Evolutionary conservation across 441 rosid genomes (phyloP).

Genomic region (Eruca vesicaria): DNA sequence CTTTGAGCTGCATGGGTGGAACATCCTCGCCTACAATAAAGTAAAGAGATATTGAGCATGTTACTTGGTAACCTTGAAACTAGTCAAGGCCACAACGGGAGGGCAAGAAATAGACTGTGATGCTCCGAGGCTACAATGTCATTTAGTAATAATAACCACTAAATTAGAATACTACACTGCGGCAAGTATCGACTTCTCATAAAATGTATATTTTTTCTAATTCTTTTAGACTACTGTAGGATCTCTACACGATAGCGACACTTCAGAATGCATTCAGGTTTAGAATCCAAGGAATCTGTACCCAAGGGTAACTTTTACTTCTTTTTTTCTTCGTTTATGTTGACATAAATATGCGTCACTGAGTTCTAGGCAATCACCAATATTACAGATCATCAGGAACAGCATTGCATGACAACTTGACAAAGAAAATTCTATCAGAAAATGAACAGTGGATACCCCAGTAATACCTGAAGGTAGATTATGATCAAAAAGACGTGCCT

Average conservation of each 20-base stretch:
- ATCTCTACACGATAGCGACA: background rate
- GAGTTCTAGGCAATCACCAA: constrained; percentile 9
- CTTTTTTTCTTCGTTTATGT: background rate
- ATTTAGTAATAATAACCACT: background rate
- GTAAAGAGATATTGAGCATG: background rate
- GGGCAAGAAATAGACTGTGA: constrained; percentile 4
- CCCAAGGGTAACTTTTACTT: background rate
- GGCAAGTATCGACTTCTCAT: constrained; percentile 6
- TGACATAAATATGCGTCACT: constrained; percentile 2
- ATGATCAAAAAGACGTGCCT: constrained; percentile 83
- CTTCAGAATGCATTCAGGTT: background rate
- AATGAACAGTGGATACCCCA: constrained; percentile 14
- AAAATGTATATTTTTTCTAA: background rate
- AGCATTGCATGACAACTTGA: constrained; percentile 13
- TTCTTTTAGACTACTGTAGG: background rate
- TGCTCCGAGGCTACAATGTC: constrained; percentile 2
- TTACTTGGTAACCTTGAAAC: constrained; percentile 10
- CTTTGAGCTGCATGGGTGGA: constrained; percentile 98
- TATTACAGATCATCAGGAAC: constrained; percentile 5
- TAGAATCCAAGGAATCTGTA: constrained; percentile 2
- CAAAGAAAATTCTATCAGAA: background rate
- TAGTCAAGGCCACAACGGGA: constrained; percentile 9
- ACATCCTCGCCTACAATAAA: constrained; percentile 81
- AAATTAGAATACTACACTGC: background rate
- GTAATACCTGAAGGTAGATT: constrained; percentile 84